Conservation (phyloP, 345 rosid species). For the Boechera divaricarpa region DNA sequence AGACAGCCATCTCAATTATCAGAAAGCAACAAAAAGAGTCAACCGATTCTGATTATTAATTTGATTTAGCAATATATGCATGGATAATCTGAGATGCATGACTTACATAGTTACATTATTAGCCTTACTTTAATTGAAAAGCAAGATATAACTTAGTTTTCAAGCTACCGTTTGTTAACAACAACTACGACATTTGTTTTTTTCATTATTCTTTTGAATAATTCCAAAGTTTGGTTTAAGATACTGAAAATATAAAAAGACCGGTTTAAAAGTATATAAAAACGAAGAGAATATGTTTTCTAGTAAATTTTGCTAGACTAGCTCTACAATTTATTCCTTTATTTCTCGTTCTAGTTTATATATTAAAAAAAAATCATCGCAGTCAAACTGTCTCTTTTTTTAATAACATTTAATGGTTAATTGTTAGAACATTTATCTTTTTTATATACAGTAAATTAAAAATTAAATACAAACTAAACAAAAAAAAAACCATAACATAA, state of each 20-base stretch:
- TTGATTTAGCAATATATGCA: slow-evolving; percentile 14
- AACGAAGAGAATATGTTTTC: not conserved
- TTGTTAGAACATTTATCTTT: too few species aligned
- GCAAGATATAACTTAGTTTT: slow-evolving; percentile 41
- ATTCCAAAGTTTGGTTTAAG: not conserved
- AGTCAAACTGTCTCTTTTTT: too few species aligned
- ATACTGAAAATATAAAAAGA: not conserved
- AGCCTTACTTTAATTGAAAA: slow-evolving; percentile 29
- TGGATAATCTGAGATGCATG: slow-evolving; percentile 32
- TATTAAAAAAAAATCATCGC: too few species aligned
- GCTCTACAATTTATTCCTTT: not conserved
- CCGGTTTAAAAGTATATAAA: not conserved
- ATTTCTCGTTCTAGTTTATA: not conserved
- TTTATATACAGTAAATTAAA: too few species aligned
- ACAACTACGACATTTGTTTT: slow-evolving; percentile 18
- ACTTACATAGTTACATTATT: not conserved
- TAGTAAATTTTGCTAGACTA: not conserved
- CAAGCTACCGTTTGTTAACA: slow-evolving; percentile 41
- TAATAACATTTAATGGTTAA: too few species aligned
- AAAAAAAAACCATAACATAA: too few species aligned
- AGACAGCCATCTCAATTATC: slow-evolving; percentile 35
- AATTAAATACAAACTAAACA: too few species aligned
- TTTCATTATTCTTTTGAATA: not conserved
- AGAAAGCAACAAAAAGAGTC: slow-evolving; percentile 43
- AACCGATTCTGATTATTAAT: slow-evolving; percentile 32